Evolutionary conservation across 441 rosid genomes (phyloP).

Genomic region (Adansonia madagascariensis): DNA sequence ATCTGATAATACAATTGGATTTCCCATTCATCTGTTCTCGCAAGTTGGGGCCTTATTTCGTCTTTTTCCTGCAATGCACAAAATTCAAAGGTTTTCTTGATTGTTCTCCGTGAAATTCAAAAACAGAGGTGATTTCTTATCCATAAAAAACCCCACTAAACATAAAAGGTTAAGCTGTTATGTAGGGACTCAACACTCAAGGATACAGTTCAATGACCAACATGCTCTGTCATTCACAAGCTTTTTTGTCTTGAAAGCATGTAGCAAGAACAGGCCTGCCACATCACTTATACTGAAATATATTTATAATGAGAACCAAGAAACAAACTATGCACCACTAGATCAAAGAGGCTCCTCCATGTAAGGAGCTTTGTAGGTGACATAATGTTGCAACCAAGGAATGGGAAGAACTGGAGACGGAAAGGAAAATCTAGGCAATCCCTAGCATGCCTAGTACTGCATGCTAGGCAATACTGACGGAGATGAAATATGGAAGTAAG

Average conservation of each 20-base stretch:
- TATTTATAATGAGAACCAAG: background rate
- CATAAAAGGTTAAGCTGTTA: slow-evolving; percentile 12
- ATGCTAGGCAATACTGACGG: slow-evolving; percentile 5
- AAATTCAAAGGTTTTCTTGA: background rate
- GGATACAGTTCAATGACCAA: background rate
- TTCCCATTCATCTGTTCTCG: slow-evolving; percentile 64
- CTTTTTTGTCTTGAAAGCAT: slow-evolving; percentile 5
- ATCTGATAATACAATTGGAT: slow-evolving; percentile 67
- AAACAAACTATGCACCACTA: background rate
- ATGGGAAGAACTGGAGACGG: background rate
- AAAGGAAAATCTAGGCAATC: slow-evolving; percentile 1
- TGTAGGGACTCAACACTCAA: background rate
- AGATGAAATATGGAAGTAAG: background rate
- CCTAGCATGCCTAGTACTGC: background rate
- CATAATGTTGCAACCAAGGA: background rate
- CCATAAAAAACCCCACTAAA: background rate
- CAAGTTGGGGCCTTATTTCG: slow-evolving; percentile 50
- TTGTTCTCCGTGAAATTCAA: background rate
- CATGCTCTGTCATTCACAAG: slow-evolving; percentile 8
- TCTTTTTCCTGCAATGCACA: slow-evolving; percentile 64
- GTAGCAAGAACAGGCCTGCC: background rate
- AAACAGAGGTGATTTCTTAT: background rate
- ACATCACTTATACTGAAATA: background rate
- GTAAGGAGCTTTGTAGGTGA: background rate
- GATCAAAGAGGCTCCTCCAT: slow-evolving; percentile 4